Conservation (phyloP, 164 flowering plant genomes). For the Tetrastigma voinierianum region DNA sequence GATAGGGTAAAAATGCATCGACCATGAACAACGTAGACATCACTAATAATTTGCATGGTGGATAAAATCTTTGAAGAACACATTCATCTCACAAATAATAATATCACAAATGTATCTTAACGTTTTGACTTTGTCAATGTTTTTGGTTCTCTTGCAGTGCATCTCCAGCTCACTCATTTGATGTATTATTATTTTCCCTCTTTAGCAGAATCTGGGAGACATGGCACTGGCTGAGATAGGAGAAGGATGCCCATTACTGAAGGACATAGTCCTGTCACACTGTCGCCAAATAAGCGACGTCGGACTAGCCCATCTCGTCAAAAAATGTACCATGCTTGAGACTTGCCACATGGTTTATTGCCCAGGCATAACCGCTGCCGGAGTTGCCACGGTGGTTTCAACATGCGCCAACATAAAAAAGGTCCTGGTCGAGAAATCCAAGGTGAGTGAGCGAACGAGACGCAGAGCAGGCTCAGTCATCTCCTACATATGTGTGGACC, state of each 20-base stretch:
- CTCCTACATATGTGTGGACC: slow-evolving; percentile 72
- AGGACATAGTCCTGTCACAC: slow-evolving; percentile 73
- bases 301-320: slow-evolving; percentile 69
- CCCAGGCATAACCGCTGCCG: slow-evolving; percentile 66
- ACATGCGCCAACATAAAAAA: slow-evolving; percentile 70
- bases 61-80: no score
- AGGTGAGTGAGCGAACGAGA: slow-evolving; percentile 73
- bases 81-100: no score
- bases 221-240: slow-evolving; percentile 75
- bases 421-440: slow-evolving; percentile 77
- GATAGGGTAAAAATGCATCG: no score
- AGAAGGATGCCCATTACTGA: slow-evolving; percentile 78
- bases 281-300: slow-evolving; percentile 72
- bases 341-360: slow-evolving; percentile 89
- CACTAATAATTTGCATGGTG: no score
- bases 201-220: slow-evolving; percentile 65
- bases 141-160: not conserved
- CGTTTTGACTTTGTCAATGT: not conserved
- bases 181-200: not conserved
- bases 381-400: slow-evolving; percentile 83
- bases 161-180: not conserved
- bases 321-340: slow-evolving; percentile 56
- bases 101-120: no score
- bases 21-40: no score
- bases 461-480: slow-evolving; percentile 71